Conservation (phyloP, 176 grass and related monocot genomes). For the Triticum dicoccoides region DNA sequence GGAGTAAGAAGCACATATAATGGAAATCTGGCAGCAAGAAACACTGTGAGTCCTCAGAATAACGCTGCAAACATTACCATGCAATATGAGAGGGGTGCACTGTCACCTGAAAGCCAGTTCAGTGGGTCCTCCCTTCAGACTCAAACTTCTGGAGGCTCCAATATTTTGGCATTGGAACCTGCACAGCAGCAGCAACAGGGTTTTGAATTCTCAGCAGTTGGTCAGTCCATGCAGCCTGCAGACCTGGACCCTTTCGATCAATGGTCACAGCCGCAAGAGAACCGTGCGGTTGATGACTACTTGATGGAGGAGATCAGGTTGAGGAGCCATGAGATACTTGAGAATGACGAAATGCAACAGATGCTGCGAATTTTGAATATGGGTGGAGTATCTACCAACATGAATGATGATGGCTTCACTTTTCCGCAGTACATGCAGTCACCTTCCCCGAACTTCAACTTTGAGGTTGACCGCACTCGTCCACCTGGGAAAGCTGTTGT, state of each 20-base stretch:
- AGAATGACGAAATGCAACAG: slow-evolving; percentile 98
- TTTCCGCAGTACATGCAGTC: slow-evolving; percentile 55
- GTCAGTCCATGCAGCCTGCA: slow-evolving; percentile 38
- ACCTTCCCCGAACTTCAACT: slow-evolving; percentile 46
- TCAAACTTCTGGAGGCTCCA: slow-evolving; percentile 48
- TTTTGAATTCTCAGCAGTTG: slow-evolving; percentile 49
- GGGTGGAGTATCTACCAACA: slow-evolving; percentile 57
- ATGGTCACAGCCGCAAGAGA: slow-evolving; percentile 43
- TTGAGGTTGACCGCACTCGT: slow-evolving; percentile 48
- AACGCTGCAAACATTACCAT: slow-evolving; percentile 17
- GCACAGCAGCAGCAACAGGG: slow-evolving; percentile 44
- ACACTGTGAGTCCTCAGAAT: slow-evolving; percentile 36
- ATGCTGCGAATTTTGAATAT: slow-evolving; percentile 75
- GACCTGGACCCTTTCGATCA: slow-evolving; percentile 39
- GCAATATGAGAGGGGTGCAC: slow-evolving; percentile 40
- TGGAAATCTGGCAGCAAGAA: slow-evolving; percentile 45
- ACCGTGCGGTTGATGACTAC: slow-evolving; percentile 70
- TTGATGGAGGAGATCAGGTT: slow-evolving; percentile 94
- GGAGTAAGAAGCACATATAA: slow-evolving; percentile 40
- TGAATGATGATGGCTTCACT: slow-evolving; percentile 49
- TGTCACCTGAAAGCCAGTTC: slow-evolving; percentile 52
- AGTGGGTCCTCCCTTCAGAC: slow-evolving; percentile 36
- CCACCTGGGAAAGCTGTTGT: slow-evolving; percentile 79
- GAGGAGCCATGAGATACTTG: slow-evolving; percentile 90
- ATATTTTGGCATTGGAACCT: slow-evolving; percentile 54